Conservation (phyloP, 2,329 filamentous ascomycete genomes). For the Ascosphaera aggregata region DNA sequence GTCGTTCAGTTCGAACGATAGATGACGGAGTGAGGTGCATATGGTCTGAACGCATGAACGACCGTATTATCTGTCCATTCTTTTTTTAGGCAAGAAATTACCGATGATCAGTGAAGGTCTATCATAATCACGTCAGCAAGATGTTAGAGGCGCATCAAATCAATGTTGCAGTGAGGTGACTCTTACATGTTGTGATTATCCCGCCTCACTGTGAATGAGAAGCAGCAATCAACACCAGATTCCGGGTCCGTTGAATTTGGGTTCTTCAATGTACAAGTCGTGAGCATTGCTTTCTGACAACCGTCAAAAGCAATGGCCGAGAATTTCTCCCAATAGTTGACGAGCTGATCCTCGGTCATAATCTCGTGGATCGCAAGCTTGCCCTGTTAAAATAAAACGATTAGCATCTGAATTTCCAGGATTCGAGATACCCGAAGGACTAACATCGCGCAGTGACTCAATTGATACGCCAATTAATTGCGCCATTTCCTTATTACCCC, state of each 20-base stretch:
- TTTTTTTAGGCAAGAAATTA: conserved; percentile 81
- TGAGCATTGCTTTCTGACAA: conserved; percentile 82
- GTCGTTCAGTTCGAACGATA: too few species aligned
- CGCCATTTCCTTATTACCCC: conserved; percentile 97
- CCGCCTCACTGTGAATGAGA: conserved; percentile 87
- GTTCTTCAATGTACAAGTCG: conserved; percentile 74
- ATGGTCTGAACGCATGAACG: too few species aligned
- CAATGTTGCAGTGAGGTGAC: too few species aligned
- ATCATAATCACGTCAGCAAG: conserved; percentile 12
- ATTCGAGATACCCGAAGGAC: conserved; percentile 14
- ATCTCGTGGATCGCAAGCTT: conserved; percentile 92
- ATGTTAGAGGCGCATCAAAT: too few species aligned
- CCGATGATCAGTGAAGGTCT: conserved; percentile 89
- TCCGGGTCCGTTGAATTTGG: conserved; percentile 45
- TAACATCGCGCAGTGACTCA: conserved; percentile 70
- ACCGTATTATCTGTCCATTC: conserved; percentile 24
- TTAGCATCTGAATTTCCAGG: conserved; percentile 2
- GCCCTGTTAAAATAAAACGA: conserved; percentile 32
- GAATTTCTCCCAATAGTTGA: conserved; percentile 98
- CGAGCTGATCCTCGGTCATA: conserved; percentile 78
- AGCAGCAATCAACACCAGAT: conserved; percentile 72
- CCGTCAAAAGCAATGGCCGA: conserved; percentile 92
- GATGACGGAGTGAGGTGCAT: too few species aligned
- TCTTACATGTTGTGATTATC: conserved; percentile 92
- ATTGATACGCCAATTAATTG: conserved; percentile 85